Base-by-base conservation (phyloP, 768 basidiomycete genomes). In the Pleurotus platypus region DNA sequence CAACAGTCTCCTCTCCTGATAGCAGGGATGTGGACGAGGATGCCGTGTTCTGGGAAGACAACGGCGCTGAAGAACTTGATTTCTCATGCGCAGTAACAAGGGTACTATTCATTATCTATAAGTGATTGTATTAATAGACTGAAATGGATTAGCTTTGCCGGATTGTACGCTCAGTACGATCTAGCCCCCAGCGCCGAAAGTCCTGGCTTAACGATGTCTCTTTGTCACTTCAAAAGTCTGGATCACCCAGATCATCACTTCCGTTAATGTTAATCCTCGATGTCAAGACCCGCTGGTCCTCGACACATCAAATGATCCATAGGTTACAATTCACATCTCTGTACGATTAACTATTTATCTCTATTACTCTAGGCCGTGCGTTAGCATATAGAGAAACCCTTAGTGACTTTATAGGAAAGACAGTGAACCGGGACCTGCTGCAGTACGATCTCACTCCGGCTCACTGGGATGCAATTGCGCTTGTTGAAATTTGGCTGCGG, bases 291-390 rank as follows among this genome's bases (percentile, higher is more conserved):
- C 58, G 62, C 1, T 71, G 69, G 70, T 60, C 63, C 4, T 71
- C 66, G 9, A 70, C 67, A 3, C 68, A 70, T 50, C 62, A 68
- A 37, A 71, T 70, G 70, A 60, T 71, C 24, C 58, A 58, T 70
- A 56, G n/a, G 64, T 62, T 30, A 7, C 26, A 9, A 43, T 43
- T 43, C 8, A 8, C 8, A 8, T 43, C 42, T 11, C 15, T 15
- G 43, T 3, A 40, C 27, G 16, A 3, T 43, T 20, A 43, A 43
- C 18, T 43, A n/a, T 15, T 43, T 45, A 39, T 30, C 15, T 56
- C 16, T 18, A n/a, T 43, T 8, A 43, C 18, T 43, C n/a, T 20
- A 43, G 42, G 42, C 18, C 15, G 42, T 43, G 42, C 42, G 4
- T 43, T 43, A 20, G n/a, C 15, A n/a, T 15, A 43, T 43, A 43